These are phyloP conservation scores for Chlamydomonas asymmetrica DNA, from an alignment of 139 green algal genomes.

Conservation along the genomic window DNA sequence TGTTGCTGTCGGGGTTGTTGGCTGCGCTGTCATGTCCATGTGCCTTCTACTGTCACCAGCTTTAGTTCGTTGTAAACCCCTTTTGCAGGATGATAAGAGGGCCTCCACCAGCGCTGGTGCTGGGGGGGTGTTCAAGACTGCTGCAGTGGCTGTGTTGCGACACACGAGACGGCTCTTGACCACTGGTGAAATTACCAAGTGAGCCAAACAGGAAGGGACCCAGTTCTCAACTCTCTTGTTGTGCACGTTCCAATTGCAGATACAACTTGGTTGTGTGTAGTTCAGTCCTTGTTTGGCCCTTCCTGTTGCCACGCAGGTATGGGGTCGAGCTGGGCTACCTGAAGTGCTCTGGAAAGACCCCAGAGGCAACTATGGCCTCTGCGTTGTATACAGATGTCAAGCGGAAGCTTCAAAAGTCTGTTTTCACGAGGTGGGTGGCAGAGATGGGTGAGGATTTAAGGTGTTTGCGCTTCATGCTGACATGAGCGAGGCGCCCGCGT, in stretches of 20 bases:
- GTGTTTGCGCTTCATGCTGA: too few relatives aligned
- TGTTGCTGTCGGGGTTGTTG: too few relatives aligned
- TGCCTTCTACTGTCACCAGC: too few relatives aligned
- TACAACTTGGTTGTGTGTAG: too few relatives aligned
- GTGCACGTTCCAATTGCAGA: too few relatives aligned
- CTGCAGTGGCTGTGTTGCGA: constrained; percentile 71
- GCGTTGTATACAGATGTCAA: constrained; percentile 88
- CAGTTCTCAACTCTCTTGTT: not conserved
- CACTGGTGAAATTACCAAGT: constrained; percentile 66
- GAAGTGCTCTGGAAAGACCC: constrained; percentile 76
- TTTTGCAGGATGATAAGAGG: constrained; percentile 15
- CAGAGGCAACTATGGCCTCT: constrained; percentile 85
- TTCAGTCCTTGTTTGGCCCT: not conserved
- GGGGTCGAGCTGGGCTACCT: constrained; percentile 69
- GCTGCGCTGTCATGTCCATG: too few relatives aligned
- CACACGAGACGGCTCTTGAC: constrained; percentile 73
- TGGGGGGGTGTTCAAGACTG: constrained; percentile 82
- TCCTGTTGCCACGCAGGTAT: constrained; percentile 16
- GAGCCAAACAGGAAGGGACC: not conserved
- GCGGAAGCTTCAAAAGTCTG: constrained; percentile 61
- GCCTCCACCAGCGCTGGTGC: constrained; percentile 6
- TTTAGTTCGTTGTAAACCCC: too few relatives aligned
- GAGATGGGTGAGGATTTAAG: too few relatives aligned
- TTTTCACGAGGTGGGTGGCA: constrained; percentile 42
- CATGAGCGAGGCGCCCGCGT: too few relatives aligned